Conservation (phyloP, 371 early-diverging fungal genomes). For the Mycotypha africana region DNA sequence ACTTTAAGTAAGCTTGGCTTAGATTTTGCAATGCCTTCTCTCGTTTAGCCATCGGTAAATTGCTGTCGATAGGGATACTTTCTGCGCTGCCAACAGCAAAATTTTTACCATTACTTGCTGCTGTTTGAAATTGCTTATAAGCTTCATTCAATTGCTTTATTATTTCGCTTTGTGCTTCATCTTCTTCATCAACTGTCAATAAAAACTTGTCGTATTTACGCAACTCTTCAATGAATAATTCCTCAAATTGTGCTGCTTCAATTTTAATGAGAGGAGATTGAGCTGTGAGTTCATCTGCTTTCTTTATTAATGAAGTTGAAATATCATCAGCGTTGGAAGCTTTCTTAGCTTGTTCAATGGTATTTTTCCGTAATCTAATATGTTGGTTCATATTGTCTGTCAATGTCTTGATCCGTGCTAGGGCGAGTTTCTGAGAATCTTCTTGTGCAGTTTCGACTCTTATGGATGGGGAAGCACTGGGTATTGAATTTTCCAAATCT, state of each 20-base stretch:
- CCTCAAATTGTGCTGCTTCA: conserved; percentile 79
- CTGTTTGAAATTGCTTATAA: conserved; percentile 60
- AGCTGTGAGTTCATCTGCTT: conserved; percentile 44
- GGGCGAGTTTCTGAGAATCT: no score
- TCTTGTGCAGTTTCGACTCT: background rate
- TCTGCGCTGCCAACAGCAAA: background rate
- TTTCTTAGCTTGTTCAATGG: conserved; percentile 25
- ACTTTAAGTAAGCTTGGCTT: conserved; percentile 62
- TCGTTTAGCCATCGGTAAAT: conserved; percentile 45
- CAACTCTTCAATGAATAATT: conserved; percentile 63
- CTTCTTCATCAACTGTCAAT: conserved; percentile 53
- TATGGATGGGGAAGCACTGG: background rate
- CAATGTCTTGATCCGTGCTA: conserved; percentile 14
- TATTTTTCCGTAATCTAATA: conserved; percentile 17
- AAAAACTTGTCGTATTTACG: conserved; percentile 63
- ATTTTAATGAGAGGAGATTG: conserved; percentile 63
- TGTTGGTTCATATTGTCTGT: conserved; percentile 32
- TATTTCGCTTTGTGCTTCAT: conserved; percentile 54
- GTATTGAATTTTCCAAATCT: conserved; percentile 35
- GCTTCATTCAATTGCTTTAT: conserved; percentile 54
- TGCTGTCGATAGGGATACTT: conserved; percentile 25
- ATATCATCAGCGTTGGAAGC: conserved; percentile 72
- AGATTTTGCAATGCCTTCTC: conserved; percentile 68
- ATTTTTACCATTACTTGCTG: no score
- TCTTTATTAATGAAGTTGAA: conserved; percentile 37